Base-by-base conservation (phyloP, 345 rosid species). In the Euphorbia tirucalli region DNA sequence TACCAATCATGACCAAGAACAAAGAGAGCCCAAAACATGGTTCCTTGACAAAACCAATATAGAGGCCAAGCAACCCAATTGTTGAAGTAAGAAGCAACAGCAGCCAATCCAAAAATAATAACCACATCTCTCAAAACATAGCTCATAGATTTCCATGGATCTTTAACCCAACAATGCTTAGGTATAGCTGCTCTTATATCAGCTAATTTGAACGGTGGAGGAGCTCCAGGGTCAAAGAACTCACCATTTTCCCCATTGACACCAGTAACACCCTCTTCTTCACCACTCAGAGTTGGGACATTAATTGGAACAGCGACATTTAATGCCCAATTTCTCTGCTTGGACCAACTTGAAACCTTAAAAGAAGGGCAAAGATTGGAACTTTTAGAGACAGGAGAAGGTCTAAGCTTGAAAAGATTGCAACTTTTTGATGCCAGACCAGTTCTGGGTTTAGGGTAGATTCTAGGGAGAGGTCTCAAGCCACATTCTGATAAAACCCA, bases 1-100 rank as follows among this genome's bases (percentile, higher is more conserved):
- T 82, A 93, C 98, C 98, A 91, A 74, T 93, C 98, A 83, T 93
- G 98, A 10, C 97, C 97, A 32, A 93, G 97, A 79, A 93, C 98
- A 78, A 93, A 93, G 69, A 93, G 85, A 71, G 93, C 98, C 98
- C 98, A 93, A 61, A 91, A 93, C 97, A 93, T 93, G 44, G 98
- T 93, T 52, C 97, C 98, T 72, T 93, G 98, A 73, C 87, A 91
- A 18, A 79, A 32, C 98, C 98, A 93, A 68, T 91, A 93, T 50
- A 93, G 88, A 32, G 97, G 98, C 98, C 98, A 93, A 79, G 85
- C 87, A 39, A 80, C 52, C 97, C 93, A 91, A 48, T 74, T 83
- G 74, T 91, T 87, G 65, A 87, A 75, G 57, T 78, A 82, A 75
- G 89, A 83, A 74, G 96, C 97, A 39, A 74, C 88, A 66, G 87